phyloP scores from a whole-genome alignment of 768 basidiomycete species.

The Trametopsis cervina region DNA sequence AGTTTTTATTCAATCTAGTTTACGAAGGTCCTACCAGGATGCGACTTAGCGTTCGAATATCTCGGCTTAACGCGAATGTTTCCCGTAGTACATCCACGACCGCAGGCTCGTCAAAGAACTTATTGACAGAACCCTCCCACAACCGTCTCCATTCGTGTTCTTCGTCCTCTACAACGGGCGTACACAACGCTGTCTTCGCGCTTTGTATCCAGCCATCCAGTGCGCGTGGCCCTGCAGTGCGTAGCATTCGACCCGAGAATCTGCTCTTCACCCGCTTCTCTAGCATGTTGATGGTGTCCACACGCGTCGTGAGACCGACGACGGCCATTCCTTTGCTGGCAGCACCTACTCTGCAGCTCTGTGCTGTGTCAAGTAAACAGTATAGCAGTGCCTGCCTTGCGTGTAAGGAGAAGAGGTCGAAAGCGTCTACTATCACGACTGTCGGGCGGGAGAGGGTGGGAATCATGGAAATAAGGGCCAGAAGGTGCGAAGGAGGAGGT shows the following conservation, averaged over 20 bases:
- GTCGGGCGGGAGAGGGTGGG: constrained; percentile 77
- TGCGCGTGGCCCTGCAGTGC: constrained; percentile 56
- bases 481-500: constrained; percentile 64
- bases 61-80: constrained; percentile 53
- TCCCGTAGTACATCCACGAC: constrained; percentile 46
- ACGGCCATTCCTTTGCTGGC: constrained; percentile 70
- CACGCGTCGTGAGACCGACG: constrained; percentile 78
- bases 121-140: constrained; percentile 55
- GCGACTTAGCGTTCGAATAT: constrained; percentile 49
- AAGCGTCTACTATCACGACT: constrained; percentile 81
- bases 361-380: constrained; percentile 91
- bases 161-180: constrained; percentile 18
- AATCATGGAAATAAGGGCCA: constrained; percentile 66
- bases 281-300: constrained; percentile 82
- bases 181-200: constrained; percentile 39
- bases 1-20: not conserved
- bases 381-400: constrained; percentile 91
- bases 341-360: constrained; percentile 63
- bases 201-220: constrained; percentile 44
- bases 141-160: constrained; percentile 42
- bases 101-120: constrained; percentile 43
- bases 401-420: constrained; percentile 90
- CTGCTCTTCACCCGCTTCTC: constrained; percentile 98
- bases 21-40: constrained; percentile 45
- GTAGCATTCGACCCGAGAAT: constrained; percentile 87